These are phyloP conservation scores for Fraxinus dipetala DNA, from an alignment of 305 asterid genomes.

Conservation along the genomic window DNA sequence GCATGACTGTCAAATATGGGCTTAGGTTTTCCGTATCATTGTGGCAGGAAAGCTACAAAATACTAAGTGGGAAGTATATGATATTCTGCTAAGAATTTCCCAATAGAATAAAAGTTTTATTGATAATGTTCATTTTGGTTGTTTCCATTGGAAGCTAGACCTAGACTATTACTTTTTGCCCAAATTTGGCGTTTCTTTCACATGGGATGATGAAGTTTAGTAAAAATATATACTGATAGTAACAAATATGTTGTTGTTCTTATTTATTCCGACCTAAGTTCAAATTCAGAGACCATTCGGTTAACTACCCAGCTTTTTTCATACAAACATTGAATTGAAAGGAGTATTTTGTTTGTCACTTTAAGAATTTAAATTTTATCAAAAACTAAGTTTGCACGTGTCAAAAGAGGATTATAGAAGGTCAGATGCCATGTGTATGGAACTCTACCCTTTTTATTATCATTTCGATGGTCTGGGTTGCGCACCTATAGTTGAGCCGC, in stretches of 20 bases:
- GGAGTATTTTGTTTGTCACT: neutral
- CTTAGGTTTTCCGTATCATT: slow-evolving; percentile 1
- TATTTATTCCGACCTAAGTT: neutral
- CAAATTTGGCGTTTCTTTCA: neutral
- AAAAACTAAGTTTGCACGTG: neutral
- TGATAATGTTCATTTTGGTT: slow-evolving; percentile 4
- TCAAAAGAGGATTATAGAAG: neutral
- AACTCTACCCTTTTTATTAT: neutral
- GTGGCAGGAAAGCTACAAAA: slow-evolving; percentile 24
- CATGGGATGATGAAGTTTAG: neutral
- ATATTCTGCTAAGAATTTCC: neutral
- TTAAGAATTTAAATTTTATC: neutral
- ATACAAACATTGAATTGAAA: neutral
- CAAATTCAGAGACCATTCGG: neutral
- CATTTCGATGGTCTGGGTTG: neutral
- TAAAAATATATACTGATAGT: neutral
- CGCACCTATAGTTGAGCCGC: neutral
- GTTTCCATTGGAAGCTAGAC: neutral
- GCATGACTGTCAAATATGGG: too few species aligned
- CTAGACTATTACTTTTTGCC: neutral
- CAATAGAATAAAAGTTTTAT: neutral
- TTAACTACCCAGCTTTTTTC: neutral
- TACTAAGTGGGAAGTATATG: slow-evolving; percentile 4
- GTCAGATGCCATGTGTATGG: neutral
- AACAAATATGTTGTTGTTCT: too few species aligned